A percentile compares a stretch with the other conserved stretches of the same genome.
Evolutionary conservation across 108 stramenopile species (phyloP).

Genomic region (Cylindrotheca fusiformis): DNA sequence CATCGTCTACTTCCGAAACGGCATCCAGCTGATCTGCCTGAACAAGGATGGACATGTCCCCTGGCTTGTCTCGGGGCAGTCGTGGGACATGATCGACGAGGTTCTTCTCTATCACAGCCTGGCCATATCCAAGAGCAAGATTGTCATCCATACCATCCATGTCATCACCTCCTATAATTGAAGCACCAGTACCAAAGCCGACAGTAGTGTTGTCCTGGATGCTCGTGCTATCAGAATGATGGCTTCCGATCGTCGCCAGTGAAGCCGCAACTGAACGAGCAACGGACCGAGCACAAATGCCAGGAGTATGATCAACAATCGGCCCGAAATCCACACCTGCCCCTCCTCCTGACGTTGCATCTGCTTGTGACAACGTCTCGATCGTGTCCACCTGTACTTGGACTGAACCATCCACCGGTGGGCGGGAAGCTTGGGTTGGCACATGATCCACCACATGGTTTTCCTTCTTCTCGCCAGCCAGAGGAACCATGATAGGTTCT

Average conservation of each 20-base stretch:
- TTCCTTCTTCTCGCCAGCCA: constrained; percentile 3
- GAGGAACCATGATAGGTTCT: background rate
- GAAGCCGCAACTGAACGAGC: constrained; percentile 30
- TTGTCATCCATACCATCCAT: constrained; percentile 21
- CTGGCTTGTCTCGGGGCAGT: background rate
- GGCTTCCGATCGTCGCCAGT: background rate
- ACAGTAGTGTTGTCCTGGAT: constrained; percentile 19
- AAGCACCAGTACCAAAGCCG: background rate
- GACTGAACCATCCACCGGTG: constrained; percentile 17
- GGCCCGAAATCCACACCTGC: constrained; percentile 23
- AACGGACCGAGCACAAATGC: background rate
- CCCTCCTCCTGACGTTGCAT: constrained; percentile 13
- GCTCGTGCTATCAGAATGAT: constrained; percentile 3
- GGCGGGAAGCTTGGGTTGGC: constrained; percentile 1
- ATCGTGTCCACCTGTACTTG: constrained; percentile 13
- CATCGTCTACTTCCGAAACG: constrained; percentile 16
- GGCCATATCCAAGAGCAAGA: background rate
- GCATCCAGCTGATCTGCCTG: constrained; percentile 22
- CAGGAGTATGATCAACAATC: constrained; percentile 45
- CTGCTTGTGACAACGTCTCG: constrained; percentile 18
- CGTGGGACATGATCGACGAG: constrained; percentile 28
- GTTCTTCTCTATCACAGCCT: background rate
- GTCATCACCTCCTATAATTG: constrained; percentile 9
- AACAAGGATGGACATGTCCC: constrained; percentile 20
- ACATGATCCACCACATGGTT: constrained; percentile 27